Conservation (phyloP, 2,329 filamentous ascomycete genomes). For the Coniochaeta prunicola region DNA sequence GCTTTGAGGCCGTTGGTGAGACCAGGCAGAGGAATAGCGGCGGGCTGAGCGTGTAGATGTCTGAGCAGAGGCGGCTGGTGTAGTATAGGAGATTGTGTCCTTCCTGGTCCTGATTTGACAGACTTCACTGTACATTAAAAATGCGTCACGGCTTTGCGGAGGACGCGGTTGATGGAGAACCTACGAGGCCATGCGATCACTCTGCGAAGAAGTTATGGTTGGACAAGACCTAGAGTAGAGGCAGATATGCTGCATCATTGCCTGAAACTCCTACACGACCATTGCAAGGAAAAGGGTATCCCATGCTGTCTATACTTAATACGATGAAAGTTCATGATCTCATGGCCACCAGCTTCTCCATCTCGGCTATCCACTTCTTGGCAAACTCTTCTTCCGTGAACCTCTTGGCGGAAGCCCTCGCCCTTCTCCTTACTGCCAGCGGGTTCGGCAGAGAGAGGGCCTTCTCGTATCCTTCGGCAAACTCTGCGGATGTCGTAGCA, state of each 20-base stretch:
- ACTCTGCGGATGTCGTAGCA: conserved; percentile 70
- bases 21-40: conserved; percentile 72
- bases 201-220: not conserved
- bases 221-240: not conserved
- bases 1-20: conserved; percentile 76
- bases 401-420: conserved; percentile 68
- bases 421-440: conserved; percentile 66
- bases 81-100: not conserved
- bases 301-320: not conserved
- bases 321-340: not conserved
- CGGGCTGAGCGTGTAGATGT: conserved; percentile 43
- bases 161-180: not conserved
- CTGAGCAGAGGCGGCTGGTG: not conserved
- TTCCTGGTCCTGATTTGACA: not conserved
- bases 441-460: conserved; percentile 68
- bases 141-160: not conserved
- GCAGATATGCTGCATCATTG: not conserved
- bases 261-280: not conserved
- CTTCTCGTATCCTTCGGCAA: conserved; percentile 71
- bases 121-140: not conserved
- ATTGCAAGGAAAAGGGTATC: conserved; percentile 1
- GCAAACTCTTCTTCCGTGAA: conserved; percentile 88
- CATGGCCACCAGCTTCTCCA: conserved; percentile 59
- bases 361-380: conserved; percentile 66
- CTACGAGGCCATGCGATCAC: not conserved